A percentile compares a stretch with the other conserved stretches of the same genome.
Conservation (phyloP, 148 eudicot species). For the Silene uniflora region DNA sequence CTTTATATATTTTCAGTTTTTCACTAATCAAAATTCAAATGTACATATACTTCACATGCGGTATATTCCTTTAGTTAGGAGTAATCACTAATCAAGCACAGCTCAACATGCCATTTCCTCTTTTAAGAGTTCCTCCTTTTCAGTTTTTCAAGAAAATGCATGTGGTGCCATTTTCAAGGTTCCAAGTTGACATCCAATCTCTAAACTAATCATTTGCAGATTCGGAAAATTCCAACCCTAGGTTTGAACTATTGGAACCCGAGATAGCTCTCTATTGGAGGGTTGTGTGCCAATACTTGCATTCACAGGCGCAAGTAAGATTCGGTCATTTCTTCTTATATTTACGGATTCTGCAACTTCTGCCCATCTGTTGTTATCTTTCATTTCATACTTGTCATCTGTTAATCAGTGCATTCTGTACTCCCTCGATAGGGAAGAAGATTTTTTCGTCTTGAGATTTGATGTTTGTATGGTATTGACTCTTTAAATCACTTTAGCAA, state of each 20-base stretch:
- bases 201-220: conserved; percentile 11
- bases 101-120: neutral
- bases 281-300: conserved; percentile 67
- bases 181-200: neutral
- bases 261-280: conserved; percentile 94
- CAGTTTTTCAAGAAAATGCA: neutral
- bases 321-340: neutral
- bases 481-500: neutral
- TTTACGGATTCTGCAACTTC: neutral
- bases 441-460: neutral
- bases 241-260: conserved; percentile 59
- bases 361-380: neutral
- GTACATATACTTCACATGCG: neutral
- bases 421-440: neutral
- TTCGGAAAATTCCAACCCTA: conserved; percentile 28
- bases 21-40: neutral
- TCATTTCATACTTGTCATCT: neutral
- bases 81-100: neutral
- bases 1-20: neutral
- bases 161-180: neutral
- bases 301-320: conserved; percentile 71
- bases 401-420: neutral
- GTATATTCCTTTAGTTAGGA: neutral
- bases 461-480: neutral
- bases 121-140: neutral